Conservation (phyloP, 2,329 filamentous ascomycete species). For the Mycosphaerella sp. region DNA sequence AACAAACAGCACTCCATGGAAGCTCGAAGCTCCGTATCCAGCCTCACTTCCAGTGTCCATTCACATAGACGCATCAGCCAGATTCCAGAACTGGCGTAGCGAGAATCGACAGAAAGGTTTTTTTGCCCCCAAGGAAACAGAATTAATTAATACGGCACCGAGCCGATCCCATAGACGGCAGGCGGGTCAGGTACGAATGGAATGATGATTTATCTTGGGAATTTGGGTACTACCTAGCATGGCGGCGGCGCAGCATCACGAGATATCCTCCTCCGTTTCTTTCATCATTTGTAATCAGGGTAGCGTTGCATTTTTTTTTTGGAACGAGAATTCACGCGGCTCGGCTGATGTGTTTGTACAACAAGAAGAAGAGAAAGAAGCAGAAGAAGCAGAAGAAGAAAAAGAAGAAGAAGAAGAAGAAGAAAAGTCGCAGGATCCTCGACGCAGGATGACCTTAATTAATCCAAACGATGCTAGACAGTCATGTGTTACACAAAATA, state of each 20-base stretch:
- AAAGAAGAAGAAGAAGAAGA: no score
- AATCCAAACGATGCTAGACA: no score
- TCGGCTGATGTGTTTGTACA: no score
- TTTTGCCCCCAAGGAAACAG: no score
- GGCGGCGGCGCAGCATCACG: background rate
- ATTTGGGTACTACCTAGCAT: background rate
- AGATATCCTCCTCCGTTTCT: background rate
- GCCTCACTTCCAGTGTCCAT: constrained; percentile 5
- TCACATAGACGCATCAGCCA: constrained; percentile 10
- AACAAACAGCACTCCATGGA: background rate
- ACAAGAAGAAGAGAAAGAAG: no score
- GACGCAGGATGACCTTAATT: no score
- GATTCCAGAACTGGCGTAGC: constrained; percentile 10
- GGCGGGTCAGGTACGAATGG: background rate
- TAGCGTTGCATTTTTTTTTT: no score
- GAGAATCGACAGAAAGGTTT: no score
- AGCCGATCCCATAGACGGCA: background rate
- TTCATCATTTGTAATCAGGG: background rate
- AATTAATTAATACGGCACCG: background rate
- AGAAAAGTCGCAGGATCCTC: no score
- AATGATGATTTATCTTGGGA: background rate
- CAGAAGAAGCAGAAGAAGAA: no score
- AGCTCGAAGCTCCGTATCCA: constrained; percentile 6
- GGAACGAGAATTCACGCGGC: no score
- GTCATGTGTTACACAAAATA: no score